Conservation (phyloP, 2,329 filamentous ascomycete genomes). For the Huntiella abstrusa region DNA sequence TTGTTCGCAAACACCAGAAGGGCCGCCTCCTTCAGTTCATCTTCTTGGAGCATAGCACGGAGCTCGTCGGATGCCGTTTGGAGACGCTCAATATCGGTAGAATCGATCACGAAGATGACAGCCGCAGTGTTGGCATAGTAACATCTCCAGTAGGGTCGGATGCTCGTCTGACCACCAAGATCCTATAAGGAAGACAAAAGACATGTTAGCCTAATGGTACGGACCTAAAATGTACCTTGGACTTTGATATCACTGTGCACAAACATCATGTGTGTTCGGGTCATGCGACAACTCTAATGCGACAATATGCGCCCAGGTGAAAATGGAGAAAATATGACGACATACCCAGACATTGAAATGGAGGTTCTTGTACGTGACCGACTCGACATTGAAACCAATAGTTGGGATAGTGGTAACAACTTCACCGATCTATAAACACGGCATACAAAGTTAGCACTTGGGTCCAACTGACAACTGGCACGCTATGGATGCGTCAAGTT, state of each 20-base stretch:
- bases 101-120: constrained; percentile 97
- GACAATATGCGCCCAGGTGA: neutral
- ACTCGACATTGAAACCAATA: constrained; percentile 98
- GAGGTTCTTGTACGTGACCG: constrained; percentile 92
- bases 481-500: constrained; percentile 2
- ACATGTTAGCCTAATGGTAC: constrained; percentile 10
- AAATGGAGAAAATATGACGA: neutral
- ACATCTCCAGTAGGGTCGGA: constrained; percentile 96
- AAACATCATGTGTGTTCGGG: no score
- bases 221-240: no score
- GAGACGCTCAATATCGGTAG: constrained; percentile 88
- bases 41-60: constrained; percentile 88
- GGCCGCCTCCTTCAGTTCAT: constrained; percentile 82
- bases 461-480: neutral
- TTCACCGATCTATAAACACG: constrained; percentile 62
- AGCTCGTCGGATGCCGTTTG: constrained; percentile 87
- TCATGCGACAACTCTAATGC: neutral
- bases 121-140: constrained; percentile 98
- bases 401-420: constrained; percentile 98
- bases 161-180: constrained; percentile 93
- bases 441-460: constrained; percentile 4
- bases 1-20: constrained; percentile 96
- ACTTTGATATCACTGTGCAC: no score
- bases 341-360: constrained; percentile 97
- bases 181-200: constrained; percentile 33